Evolutionary conservation across 768 basidiomycete genomes (phyloP).

Genomic region (Tulasnella sp.): DNA sequence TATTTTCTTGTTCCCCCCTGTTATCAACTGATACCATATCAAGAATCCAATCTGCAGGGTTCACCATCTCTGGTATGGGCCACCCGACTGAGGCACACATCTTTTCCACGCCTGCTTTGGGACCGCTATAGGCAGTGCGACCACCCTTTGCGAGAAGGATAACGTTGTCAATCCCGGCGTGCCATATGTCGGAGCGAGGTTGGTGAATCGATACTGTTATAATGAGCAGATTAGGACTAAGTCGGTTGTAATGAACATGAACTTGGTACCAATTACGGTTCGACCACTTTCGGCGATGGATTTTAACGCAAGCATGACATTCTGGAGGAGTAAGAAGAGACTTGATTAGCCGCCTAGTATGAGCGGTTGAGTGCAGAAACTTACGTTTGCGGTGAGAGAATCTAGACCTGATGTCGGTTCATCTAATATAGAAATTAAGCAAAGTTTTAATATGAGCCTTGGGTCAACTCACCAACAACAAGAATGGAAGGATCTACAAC

Average conservation of each 20-base stretch:
- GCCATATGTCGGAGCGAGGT: constrained; percentile 29
- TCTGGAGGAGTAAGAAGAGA: constrained; percentile 19
- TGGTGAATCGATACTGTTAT: constrained; percentile 27
- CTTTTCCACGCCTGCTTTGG: constrained; percentile 4
- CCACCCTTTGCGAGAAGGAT: constrained; percentile 26
- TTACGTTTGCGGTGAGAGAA: constrained; percentile 29
- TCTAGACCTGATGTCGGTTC: constrained; percentile 32
- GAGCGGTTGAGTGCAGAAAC: neutral
- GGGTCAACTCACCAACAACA: constrained; percentile 21
- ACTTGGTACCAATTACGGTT: constrained; percentile 29
- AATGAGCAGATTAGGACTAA: neutral
- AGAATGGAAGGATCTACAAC: constrained; percentile 31
- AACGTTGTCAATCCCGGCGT: constrained; percentile 25
- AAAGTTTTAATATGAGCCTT: neutral
- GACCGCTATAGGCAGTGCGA: constrained; percentile 17
- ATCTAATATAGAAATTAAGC: neutral
- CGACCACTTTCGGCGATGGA: constrained; percentile 31
- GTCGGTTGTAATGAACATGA: neutral
- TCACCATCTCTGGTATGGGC: constrained; percentile 16
- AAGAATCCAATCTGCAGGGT: constrained; percentile 21
- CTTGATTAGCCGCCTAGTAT: neutral
- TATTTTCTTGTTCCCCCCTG: neutral
- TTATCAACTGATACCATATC: constrained; percentile 19
- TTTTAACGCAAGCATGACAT: constrained; percentile 33
- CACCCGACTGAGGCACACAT: constrained; percentile 12